These are phyloP conservation scores for Komagataella ulmi DNA, from an alignment of 805 yeast species.

Conservation along the genomic window DNA sequence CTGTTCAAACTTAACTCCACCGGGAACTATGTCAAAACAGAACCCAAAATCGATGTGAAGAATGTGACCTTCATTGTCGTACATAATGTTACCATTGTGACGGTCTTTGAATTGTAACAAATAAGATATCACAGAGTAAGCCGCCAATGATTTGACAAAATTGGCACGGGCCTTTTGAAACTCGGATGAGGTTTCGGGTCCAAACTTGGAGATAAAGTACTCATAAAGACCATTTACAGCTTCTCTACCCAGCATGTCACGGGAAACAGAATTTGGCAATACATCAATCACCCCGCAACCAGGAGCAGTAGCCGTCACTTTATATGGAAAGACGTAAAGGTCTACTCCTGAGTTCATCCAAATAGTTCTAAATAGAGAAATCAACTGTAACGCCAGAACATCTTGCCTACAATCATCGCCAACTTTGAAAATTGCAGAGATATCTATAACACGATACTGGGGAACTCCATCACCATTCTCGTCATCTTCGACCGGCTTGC, in stretches of 20 bases:
- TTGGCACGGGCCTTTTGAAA: slow-evolving; percentile 88
- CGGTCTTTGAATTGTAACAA: slow-evolving; percentile 90
- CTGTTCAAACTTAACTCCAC: slow-evolving; percentile 96
- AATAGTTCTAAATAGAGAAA: slow-evolving; percentile 81
- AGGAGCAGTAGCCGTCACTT: slow-evolving; percentile 97
- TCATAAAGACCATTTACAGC: slow-evolving; percentile 96
- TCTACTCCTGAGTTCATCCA: slow-evolving; percentile 86
- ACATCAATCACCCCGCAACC: slow-evolving; percentile 99
- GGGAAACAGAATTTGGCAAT: slow-evolving; percentile 83
- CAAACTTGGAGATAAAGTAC: slow-evolving; percentile 83
- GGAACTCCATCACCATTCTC: slow-evolving; percentile 15
- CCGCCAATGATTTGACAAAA: slow-evolving; percentile 88
- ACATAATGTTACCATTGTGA: slow-evolving; percentile 96
- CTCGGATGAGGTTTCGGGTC: slow-evolving; percentile 83
- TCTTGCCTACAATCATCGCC: slow-evolving; percentile 99
- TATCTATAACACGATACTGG: slow-evolving; percentile 23
- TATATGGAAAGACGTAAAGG: slow-evolving; percentile 79
- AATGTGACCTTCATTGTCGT: slow-evolving; percentile 89
- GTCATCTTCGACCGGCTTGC: slow-evolving; percentile 37
- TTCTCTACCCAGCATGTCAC: slow-evolving; percentile 98
- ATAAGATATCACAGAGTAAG: slow-evolving; percentile 85
- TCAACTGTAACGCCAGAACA: slow-evolving; percentile 82
- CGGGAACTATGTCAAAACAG: slow-evolving; percentile 97
- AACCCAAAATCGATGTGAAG: slow-evolving; percentile 97
- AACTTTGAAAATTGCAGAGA: slow-evolving; percentile 94